These are phyloP conservation scores for Hypericum androsaemum DNA, from an alignment of 345 rosid genomes.

Conservation along the genomic window DNA sequence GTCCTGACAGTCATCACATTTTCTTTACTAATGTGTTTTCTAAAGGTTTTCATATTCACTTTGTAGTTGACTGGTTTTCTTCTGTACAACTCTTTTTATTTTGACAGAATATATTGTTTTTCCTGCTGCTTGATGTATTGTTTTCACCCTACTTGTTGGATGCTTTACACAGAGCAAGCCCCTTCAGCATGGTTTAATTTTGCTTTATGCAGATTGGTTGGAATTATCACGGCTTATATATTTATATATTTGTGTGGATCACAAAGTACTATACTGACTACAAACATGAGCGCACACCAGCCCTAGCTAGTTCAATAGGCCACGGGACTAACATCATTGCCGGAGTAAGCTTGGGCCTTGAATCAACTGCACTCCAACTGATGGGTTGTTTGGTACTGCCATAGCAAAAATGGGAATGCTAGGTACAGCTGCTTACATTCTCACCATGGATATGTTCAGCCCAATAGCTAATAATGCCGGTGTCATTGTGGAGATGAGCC, in stretches of 20 bases:
- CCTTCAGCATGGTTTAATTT: constrained; percentile 97
- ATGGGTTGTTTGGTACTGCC: constrained; percentile 97
- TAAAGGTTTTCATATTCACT: constrained; percentile 1
- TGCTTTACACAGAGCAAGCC: constrained; percentile 94
- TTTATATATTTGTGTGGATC: constrained; percentile 86
- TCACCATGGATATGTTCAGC: constrained; percentile 99
- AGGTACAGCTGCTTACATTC: constrained; percentile 95
- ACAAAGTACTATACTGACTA: constrained; percentile 96
- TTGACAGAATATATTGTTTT: background rate
- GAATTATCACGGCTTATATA: constrained; percentile 88
- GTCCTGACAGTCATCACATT: constrained; percentile 82
- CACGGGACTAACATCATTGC: constrained; percentile 99
- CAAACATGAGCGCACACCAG: constrained; percentile 87
- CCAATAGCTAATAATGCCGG: constrained; percentile 99
- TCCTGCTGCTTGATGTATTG: constrained; percentile 12
- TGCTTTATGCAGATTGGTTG: constrained; percentile 92
- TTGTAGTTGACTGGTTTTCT: background rate
- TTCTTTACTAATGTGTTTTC: constrained; percentile 54
- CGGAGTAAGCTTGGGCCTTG: constrained; percentile 97
- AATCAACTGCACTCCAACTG: constrained; percentile 88
- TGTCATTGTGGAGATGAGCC: constrained; percentile 99
- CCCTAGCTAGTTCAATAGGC: constrained; percentile 93
- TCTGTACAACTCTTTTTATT: background rate
- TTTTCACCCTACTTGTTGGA: constrained; percentile 89
- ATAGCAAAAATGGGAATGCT: constrained; percentile 99